Percentiles rank a stretch among this genome's conserved stretches.
Evolutionary conservation across 192 early-diverging fungal species (phyloP).

Genomic region (Geranomyces variabilis): DNA sequence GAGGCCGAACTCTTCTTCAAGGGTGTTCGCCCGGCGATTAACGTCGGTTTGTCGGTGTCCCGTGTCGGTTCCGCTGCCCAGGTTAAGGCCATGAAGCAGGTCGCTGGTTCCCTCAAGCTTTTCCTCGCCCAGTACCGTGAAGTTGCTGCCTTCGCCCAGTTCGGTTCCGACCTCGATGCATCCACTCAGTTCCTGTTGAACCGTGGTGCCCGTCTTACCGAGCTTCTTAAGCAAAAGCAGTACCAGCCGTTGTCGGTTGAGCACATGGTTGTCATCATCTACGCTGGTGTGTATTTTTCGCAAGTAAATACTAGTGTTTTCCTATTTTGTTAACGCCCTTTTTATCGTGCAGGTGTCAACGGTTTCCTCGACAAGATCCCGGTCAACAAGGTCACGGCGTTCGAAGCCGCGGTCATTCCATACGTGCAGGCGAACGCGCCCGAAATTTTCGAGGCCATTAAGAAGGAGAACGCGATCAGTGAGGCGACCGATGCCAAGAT

Average conservation of each 20-base stretch:
- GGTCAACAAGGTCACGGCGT: conserved; percentile 89
- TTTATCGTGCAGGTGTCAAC: conserved; percentile 76
- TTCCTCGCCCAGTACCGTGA: conserved; percentile 99
- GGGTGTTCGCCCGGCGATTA: conserved; percentile 99
- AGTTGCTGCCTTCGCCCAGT: conserved; percentile 99
- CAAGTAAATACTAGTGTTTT: background rate
- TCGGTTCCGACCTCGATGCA: conserved; percentile 99
- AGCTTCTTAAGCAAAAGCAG: conserved; percentile 99
- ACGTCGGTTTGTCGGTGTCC: conserved; percentile 99
- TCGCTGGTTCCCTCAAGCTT: conserved; percentile 99
- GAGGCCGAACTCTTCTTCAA: conserved; percentile 99
- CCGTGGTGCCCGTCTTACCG: conserved; percentile 99
- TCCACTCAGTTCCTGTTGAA: conserved; percentile 99
- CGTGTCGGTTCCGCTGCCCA: conserved; percentile 99
- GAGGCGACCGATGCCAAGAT: conserved; percentile 92
- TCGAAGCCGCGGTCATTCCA: conserved; percentile 88
- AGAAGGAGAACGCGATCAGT: conserved; percentile 85
- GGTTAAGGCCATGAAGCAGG: conserved; percentile 99
- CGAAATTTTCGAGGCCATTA: conserved; percentile 87
- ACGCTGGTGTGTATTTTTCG: conserved; percentile 62
- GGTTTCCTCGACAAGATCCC: conserved; percentile 99
- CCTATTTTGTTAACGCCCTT: background rate
- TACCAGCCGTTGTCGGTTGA: conserved; percentile 95
- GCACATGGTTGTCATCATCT: conserved; percentile 97
- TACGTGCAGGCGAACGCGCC: conserved; percentile 86